These are phyloP conservation scores for Allium cepa DNA, from an alignment of 106 monocot genomes.

Conservation along the genomic window DNA sequence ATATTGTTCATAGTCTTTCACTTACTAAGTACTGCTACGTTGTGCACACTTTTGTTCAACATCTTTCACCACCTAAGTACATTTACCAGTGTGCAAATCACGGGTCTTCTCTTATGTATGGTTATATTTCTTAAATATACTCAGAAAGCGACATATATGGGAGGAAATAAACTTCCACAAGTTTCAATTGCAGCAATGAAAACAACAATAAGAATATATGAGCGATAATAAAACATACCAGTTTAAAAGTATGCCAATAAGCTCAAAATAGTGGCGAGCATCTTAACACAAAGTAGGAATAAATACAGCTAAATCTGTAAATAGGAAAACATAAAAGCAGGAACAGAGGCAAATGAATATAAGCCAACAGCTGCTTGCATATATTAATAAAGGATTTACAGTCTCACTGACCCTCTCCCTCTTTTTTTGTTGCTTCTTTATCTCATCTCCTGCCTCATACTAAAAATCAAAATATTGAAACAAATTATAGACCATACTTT, in stretches of 20 bases:
- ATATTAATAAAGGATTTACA: neutral
- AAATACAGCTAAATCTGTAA: neutral
- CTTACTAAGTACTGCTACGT: too few species aligned
- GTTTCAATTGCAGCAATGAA: neutral
- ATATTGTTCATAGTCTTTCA: too few species aligned
- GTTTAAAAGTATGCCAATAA: neutral
- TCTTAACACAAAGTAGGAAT: neutral
- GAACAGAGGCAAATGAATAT: neutral
- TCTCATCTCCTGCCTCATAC: constrained; percentile 32
- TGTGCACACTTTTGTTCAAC: too few species aligned
- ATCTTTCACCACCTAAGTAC: too few species aligned
- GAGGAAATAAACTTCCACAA: too few species aligned
- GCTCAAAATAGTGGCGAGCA: neutral
- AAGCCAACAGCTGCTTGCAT: neutral
- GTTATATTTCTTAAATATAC: too few species aligned
- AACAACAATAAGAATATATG: neutral
- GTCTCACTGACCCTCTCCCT: constrained; percentile 22
- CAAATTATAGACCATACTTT: neutral
- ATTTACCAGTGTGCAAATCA: too few species aligned
- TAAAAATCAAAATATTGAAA: neutral
- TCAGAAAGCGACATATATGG: too few species aligned
- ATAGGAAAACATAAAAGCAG: neutral
- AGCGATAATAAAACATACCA: neutral
- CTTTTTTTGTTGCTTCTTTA: constrained; percentile 25
- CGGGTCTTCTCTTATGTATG: too few species aligned